These are phyloP conservation scores for Paraglomus occultum DNA, from an alignment of 192 early-diverging fungal genomes.

Conservation along the genomic window DNA sequence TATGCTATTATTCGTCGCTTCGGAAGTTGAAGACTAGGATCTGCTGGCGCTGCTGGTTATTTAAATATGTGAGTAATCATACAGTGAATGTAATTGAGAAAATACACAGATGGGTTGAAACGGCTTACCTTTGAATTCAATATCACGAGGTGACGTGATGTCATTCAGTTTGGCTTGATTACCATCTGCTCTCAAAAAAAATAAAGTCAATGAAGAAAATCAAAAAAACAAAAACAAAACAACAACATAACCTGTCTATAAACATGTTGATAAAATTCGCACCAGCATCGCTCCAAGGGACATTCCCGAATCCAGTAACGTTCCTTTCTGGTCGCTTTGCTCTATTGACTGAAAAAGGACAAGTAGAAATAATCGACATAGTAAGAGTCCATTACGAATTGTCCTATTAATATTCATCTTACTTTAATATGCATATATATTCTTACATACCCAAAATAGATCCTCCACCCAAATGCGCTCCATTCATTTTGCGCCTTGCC, in stretches of 20 bases:
- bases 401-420: background rate
- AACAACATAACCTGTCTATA: no score
- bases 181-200: constrained; percentile 2
- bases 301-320: constrained; percentile 42
- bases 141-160: background rate
- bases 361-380: background rate
- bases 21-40: constrained; percentile 6
- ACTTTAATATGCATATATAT: background rate
- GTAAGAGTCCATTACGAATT: background rate
- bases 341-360: constrained; percentile 33
- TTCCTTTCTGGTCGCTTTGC: constrained; percentile 46
- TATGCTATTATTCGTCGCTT: constrained; percentile 28
- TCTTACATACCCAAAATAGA: constrained; percentile 35
- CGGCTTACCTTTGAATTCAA: background rate
- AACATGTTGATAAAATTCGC: background rate
- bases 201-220: background rate
- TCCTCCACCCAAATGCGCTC: constrained; percentile 30
- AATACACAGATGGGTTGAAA: no score
- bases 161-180: constrained; percentile 8
- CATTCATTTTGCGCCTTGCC: constrained; percentile 42
- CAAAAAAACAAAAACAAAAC: background rate
- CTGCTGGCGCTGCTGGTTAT: background rate
- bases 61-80: no score
- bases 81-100: no score
- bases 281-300: constrained; percentile 48